Evolutionary conservation across 352 stramenopile genomes (phyloP), one percentile per base, ranked within the genome.

Genomic region (Phytophthora syringae): DNA sequence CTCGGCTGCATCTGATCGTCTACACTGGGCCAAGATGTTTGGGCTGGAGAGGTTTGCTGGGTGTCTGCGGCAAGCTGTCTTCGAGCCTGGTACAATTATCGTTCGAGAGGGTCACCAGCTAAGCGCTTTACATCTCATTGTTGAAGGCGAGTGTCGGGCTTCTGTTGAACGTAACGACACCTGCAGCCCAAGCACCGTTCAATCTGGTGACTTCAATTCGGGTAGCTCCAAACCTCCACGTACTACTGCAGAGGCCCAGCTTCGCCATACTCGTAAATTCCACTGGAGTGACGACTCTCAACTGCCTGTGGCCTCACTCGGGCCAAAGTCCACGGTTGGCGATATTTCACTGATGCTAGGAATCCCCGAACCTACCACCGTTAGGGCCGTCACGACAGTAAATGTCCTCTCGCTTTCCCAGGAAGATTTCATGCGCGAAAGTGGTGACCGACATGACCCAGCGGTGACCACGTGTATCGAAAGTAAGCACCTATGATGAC

Each of bases 341-440:
- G 75, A 83, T 30, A 79, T 83, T 18, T 83, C 75, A 13, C 48
- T 83, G 12, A 55, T 65, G 24, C 60, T 83, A 39, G 65, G 62
- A 10, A 51, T 75, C 10, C 55, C 69, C 1, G 75, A 83, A 22
- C 75, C 75, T 37, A 69, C 66, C 24, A 83, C 75, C 3, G 58
- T 83, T 2, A 59, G 58, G 16, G 68, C 72, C 36, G 49, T 78
- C 22, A 80, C 75, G 20, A 72, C 72, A 24, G 75, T 83, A 22
- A 64, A 69, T 7, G 59, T 61, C 10, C 50, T 83, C 22, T 67
- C 65, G 25, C 51, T 83, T 9, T 72, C 72, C 2, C 65, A 64
- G 43, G 69, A 77, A 42, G 72, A 83, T 18, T 79, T 83, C 37
- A 22, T 42, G n/a, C 80, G 70, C 21, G 77, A 89, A 37, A 75